Conservation (phyloP, 2,329 filamentous ascomycete genomes). For the Aureobasidium sp. region DNA sequence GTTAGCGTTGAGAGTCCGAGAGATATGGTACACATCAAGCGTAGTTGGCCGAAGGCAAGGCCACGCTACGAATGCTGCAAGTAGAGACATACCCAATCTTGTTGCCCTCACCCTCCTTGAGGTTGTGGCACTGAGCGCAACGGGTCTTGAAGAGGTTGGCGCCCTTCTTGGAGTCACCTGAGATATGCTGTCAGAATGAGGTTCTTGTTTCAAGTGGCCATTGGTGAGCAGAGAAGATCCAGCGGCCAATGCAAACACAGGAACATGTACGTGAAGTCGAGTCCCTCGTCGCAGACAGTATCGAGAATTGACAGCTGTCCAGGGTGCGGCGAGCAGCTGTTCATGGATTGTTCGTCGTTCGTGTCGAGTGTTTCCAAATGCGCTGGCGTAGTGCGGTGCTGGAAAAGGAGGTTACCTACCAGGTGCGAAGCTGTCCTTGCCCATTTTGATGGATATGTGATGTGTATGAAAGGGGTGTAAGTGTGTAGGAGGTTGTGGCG, state of each 20-base stretch:
- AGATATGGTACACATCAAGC: not conserved
- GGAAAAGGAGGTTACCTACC: conserved; percentile 24
- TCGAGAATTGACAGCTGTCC: not conserved
- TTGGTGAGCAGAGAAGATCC: not conserved
- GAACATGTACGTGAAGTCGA: not conserved
- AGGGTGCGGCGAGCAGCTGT: not conserved
- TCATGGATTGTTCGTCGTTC: not conserved
- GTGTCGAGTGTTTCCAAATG: not conserved
- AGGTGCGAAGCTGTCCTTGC: conserved; percentile 31
- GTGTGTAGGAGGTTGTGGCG: conserved; percentile 16
- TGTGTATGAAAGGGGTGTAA: conserved; percentile 11
- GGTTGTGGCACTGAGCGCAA: conserved; percentile 97
- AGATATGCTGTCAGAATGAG: conserved; percentile 7
- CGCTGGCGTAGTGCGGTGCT: not conserved
- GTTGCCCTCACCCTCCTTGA: conserved; percentile 84
- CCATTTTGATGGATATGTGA: conserved; percentile 27
- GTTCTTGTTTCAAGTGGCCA: not conserved
- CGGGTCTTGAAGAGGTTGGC: conserved; percentile 98
- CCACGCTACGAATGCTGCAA: conserved; percentile 86
- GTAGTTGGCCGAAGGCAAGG: not conserved
- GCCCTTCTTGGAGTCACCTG: conserved; percentile 93
- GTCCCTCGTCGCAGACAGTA: not conserved
- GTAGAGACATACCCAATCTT: conserved; percentile 63
- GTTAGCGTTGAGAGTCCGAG: not conserved
- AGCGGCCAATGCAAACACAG: not conserved